phyloP scores from a whole-genome alignment of 75 land plant species.

The Adiantum capillusveneris region DNA sequence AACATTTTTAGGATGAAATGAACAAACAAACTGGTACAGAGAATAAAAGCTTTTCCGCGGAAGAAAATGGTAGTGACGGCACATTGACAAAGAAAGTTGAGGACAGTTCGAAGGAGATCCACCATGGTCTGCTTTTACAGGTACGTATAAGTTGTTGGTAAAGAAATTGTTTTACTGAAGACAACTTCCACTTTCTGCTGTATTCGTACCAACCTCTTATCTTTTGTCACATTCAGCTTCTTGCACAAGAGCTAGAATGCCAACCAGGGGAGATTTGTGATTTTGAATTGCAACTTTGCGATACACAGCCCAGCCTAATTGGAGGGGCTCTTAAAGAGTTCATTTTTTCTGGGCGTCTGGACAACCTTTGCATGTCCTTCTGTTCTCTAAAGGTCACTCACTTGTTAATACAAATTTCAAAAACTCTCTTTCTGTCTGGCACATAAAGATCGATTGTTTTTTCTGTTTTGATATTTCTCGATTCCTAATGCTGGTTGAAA shows the following conservation, averaged over 20 bases:
- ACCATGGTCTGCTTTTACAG: constrained; percentile 33
- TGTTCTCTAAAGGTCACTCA: constrained; percentile 75
- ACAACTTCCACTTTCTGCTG: too few relatives aligned
- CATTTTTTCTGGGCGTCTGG: constrained; percentile 94
- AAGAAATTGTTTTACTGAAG: neutral
- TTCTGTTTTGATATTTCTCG: neutral
- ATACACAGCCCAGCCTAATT: constrained; percentile 87
- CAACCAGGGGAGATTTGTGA: constrained; percentile 78
- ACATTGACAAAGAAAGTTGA: neutral
- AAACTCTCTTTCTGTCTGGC: neutral
- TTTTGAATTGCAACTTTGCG: constrained; percentile 94
- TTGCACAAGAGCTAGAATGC: constrained; percentile 60
- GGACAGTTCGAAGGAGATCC: neutral
- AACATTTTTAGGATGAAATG: constrained; percentile 3
- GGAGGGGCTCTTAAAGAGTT: constrained; percentile 92
- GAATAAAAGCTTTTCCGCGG: neutral
- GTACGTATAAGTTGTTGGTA: constrained; percentile 1
- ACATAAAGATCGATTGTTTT: neutral
- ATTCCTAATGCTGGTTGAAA: neutral
- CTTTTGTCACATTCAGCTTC: constrained; percentile 34
- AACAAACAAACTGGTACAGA: neutral
- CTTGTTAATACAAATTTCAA: neutral
- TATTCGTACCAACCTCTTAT: neutral
- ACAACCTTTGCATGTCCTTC: constrained; percentile 97
- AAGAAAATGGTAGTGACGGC: too few relatives aligned